Evolutionary conservation across 352 stramenopile species (phyloP).

Genomic region (Stramenopiles sp.): DNA sequence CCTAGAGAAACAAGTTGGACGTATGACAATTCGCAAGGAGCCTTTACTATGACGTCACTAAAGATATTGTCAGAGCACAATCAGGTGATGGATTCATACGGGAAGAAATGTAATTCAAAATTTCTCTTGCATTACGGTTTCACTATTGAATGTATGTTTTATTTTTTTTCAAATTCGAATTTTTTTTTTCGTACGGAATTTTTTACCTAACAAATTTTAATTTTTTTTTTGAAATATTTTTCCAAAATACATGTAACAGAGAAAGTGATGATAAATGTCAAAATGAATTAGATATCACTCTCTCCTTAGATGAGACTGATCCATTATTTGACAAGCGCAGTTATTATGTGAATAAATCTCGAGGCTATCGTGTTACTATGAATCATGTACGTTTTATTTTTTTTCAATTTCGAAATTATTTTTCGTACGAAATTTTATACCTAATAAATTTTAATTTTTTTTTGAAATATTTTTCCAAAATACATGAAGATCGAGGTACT

Average conservation of each 20-base stretch:
- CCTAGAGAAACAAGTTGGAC: constrained; percentile 85
- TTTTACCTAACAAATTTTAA: no score
- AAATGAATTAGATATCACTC: constrained; percentile 15
- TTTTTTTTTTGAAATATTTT: no score
- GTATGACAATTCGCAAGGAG: constrained; percentile 31
- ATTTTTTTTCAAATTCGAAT: no score
- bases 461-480: no score
- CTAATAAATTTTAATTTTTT: no score
- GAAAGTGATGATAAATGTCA: constrained; percentile 15
- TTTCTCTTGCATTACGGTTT: constrained; percentile 99
- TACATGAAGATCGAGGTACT: constrained; percentile 33
- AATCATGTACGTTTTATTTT: neutral
- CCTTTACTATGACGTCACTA: constrained; percentile 36
- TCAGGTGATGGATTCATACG: constrained; percentile 96
- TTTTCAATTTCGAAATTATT: constrained; percentile 1
- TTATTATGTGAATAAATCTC: constrained; percentile 4
- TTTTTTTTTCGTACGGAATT: no score
- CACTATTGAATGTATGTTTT: constrained; percentile 86
- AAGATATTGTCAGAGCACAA: constrained; percentile 19
- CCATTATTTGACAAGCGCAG: neutral
- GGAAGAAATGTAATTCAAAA: constrained; percentile 96
- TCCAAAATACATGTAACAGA: no score
- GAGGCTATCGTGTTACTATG: constrained; percentile 6
- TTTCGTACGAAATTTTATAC: constrained; percentile 5
- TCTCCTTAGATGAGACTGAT: neutral